Conservation (phyloP, 164 flowering plant species). For the Cinnamomum micranthum region DNA sequence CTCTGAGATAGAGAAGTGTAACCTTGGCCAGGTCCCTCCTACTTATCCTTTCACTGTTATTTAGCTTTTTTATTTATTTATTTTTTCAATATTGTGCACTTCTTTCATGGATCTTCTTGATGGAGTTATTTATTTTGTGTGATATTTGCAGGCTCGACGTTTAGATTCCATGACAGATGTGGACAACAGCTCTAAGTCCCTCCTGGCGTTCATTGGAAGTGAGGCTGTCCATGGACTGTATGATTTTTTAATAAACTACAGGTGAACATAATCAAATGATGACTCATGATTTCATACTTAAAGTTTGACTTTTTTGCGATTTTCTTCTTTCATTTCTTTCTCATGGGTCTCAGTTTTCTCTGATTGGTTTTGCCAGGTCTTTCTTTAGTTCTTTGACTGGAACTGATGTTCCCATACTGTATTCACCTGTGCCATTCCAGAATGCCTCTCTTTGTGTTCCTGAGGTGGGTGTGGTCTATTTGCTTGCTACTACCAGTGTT, state of each 20-base stretch:
- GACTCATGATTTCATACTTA: neutral
- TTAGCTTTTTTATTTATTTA: neutral
- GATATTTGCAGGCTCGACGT: slow-evolving; percentile 57
- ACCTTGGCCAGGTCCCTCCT: slow-evolving; percentile 70
- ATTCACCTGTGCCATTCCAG: slow-evolving; percentile 75
- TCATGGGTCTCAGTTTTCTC: slow-evolving; percentile 15
- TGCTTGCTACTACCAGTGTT: no score
- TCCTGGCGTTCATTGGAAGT: slow-evolving; percentile 66
- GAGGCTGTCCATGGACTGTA: slow-evolving; percentile 68
- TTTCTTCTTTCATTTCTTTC: neutral
- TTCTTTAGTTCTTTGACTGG: slow-evolving; percentile 51
- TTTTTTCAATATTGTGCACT: neutral
- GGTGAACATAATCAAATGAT: slow-evolving; percentile 36
- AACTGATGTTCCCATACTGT: slow-evolving; percentile 77
- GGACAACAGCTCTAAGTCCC: slow-evolving; percentile 77
- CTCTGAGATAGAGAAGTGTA: slow-evolving; percentile 82
- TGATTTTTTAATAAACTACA: slow-evolving; percentile 84
- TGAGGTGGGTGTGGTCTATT: slow-evolving; percentile 48
- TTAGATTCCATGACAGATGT: slow-evolving; percentile 42
- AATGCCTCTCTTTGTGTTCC: slow-evolving; percentile 83
- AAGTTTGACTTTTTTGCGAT: neutral
- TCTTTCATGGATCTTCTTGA: neutral
- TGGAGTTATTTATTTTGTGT: neutral
- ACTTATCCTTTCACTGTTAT: neutral
- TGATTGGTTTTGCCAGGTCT: slow-evolving; percentile 44